Base-by-base conservation (phyloP, 2,329 filamentous ascomycete species). In the Bipolaris victoriae region DNA sequence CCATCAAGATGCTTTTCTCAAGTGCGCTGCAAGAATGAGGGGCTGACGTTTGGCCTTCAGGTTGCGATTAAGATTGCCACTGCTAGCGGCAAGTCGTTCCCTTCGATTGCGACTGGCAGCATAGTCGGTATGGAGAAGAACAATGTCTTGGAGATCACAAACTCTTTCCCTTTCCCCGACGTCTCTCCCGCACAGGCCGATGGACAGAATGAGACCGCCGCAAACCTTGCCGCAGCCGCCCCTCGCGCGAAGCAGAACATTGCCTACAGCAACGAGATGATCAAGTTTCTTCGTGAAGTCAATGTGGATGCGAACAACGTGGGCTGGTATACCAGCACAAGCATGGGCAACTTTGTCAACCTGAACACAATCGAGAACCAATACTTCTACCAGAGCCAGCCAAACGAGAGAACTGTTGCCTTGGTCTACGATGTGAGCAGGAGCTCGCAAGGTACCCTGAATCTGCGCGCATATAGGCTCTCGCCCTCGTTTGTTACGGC, bases 21-120 rank as follows among this genome's bases (percentile, higher is more conserved):
- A 11, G 44, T 10, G 13, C 16, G 49, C 13, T 20, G 33, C n/a
- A 46, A 18, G 41, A 39, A 36, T 39, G 22, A 36, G 35, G 55
- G 52, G 53, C 70, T 67, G 61, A 73, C 68, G 10, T 61, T 26
- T 57, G n/a, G 35, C 40, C 20, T 69, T 56, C 68, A 95, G 91
- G 91, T 96, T 73, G 91, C 96, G 69, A 94, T 97, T 90, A 97
- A 97, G 84, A 93, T 98, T 77, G 93, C 96, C 80, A 97, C 96
- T 82, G 93, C 97, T 83, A 92, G 91, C 82, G 90, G 92, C 56
- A 86, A 90, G 71, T 85, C 86, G 52, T 97, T 97, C 81, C 94
- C 94, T 47, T 94, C 92, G 50, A 88, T 88, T 55, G 92, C 92
- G 55, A 97, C 93, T 54, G 94, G 94, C 62, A 91, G 90, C 62